Percentiles rank a stretch among this genome's conserved stretches.
Evolutionary conservation across 2,329 filamentous ascomycete species (phyloP).

Genomic region (Curvularia spicifera): DNA sequence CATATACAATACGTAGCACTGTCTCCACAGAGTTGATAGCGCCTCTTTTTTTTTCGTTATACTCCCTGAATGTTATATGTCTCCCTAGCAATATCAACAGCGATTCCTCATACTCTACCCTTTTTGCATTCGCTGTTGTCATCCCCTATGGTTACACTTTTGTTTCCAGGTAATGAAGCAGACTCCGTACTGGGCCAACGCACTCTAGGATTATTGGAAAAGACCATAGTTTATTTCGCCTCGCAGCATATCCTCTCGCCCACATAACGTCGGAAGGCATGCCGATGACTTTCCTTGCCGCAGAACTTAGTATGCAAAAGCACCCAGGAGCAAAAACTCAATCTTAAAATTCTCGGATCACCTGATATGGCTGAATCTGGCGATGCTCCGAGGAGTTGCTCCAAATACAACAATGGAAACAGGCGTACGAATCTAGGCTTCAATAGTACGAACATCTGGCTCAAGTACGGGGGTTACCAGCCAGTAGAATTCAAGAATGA

Average conservation of each 20-base stretch:
- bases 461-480: slow-evolving; percentile 46
- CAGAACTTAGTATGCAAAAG: slow-evolving; percentile 54
- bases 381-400: slow-evolving; percentile 30
- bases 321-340: slow-evolving; percentile 44
- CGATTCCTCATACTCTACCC: slow-evolving; percentile 48
- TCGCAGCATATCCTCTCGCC: too few species aligned
- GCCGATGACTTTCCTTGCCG: slow-evolving; percentile 51
- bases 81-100: too few species aligned
- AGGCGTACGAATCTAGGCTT: slow-evolving; percentile 53
- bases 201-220: too few species aligned
- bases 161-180: slow-evolving; percentile 50
- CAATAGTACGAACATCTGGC: slow-evolving; percentile 56
- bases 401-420: slow-evolving; percentile 47
- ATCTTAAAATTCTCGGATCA: slow-evolving; percentile 33
- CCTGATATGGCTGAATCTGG: slow-evolving; percentile 30
- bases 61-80: too few species aligned
- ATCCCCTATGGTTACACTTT: slow-evolving; percentile 50
- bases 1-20: too few species aligned
- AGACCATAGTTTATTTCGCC: too few species aligned
- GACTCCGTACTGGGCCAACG: slow-evolving; percentile 49
- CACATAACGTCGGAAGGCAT: too few species aligned
- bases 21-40: too few species aligned
- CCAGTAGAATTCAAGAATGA: slow-evolving; percentile 46
- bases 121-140: slow-evolving; percentile 48
- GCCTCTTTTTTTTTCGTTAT: too few species aligned